Conservation (phyloP, 306 rosid genomes). For the Vigna trinervia region DNA sequence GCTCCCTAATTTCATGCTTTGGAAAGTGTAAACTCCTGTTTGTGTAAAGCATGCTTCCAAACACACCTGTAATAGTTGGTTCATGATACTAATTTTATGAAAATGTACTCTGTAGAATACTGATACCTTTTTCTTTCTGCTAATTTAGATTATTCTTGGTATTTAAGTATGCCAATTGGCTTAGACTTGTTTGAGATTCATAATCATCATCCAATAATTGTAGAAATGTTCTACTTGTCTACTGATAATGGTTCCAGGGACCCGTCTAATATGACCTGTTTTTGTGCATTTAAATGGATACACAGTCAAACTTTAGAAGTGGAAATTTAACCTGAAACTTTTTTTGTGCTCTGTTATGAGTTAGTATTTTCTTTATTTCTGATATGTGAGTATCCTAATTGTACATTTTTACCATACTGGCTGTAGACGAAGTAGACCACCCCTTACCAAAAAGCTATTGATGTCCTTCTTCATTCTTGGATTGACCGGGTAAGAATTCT, state of each 20-base stretch:
- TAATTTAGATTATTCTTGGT: neutral
- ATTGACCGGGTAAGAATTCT: constrained; percentile 75
- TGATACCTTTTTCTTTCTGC: neutral
- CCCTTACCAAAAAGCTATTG: constrained; percentile 67
- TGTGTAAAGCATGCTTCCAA: neutral
- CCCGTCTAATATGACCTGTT: neutral
- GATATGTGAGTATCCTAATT: neutral
- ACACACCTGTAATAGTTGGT: neutral
- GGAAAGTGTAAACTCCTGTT: neutral
- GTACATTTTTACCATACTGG: constrained; percentile 31
- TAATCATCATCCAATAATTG: neutral
- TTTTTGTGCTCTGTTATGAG: neutral
- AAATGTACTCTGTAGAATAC: neutral
- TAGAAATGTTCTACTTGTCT: neutral
- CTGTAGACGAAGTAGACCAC: constrained; percentile 72
- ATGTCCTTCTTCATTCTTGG: constrained; percentile 82
- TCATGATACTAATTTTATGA: neutral
- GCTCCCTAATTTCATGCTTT: too few species aligned
- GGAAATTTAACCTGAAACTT: neutral
- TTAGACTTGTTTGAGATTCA: neutral
- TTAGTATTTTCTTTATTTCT: constrained; percentile 24
- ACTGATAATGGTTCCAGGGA: neutral
- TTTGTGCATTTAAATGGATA: constrained; percentile 22
- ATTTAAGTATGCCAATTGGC: neutral
- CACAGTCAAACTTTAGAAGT: neutral